Percentiles rank a stretch among this genome's conserved stretches.
Conservation (phyloP, 306 rosid genomes). For the Dalbergia cochinchinensis region DNA sequence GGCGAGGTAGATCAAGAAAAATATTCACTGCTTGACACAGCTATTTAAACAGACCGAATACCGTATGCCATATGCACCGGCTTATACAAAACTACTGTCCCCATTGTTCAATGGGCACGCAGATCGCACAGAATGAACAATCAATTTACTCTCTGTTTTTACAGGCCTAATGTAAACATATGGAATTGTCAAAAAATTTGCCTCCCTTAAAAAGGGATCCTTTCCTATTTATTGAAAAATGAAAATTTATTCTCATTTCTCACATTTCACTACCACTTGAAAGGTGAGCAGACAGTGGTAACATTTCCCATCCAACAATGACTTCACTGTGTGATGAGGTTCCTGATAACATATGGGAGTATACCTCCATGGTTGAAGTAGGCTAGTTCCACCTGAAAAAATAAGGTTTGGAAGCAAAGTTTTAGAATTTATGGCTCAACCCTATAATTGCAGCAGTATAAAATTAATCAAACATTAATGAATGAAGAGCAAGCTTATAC, state of each 20-base stretch:
- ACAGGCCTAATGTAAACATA: conserved; percentile 51
- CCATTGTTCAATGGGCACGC: conserved; percentile 44
- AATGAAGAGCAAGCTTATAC: conserved; percentile 22
- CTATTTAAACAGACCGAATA: neutral
- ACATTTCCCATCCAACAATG: conserved; percentile 33
- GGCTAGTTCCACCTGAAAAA: conserved; percentile 87
- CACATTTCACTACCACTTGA: conserved; percentile 56
- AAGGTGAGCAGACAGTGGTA: conserved; percentile 39
- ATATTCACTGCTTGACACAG: neutral
- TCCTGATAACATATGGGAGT: conserved; percentile 88
- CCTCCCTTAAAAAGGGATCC: conserved; percentile 49
- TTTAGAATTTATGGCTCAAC: neutral
- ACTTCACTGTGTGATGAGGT: conserved; percentile 74
- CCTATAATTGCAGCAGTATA: neutral
- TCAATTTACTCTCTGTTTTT: conserved; percentile 44
- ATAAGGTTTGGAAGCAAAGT: conserved; percentile 4
- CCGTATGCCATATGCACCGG: conserved; percentile 25
- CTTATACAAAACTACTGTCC: conserved; percentile 32
- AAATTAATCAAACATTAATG: neutral
- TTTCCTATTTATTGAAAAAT: conserved; percentile 47
- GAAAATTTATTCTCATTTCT: conserved; percentile 49
- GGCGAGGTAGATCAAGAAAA: neutral
- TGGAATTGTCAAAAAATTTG: conserved; percentile 42
- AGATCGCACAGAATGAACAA: conserved; percentile 38
- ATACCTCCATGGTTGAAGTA: conserved; percentile 93